Percentiles rank a stretch among this genome's conserved stretches.
Conservation (phyloP, 2,329 filamentous ascomycete species). For the Piedraia hortae region DNA sequence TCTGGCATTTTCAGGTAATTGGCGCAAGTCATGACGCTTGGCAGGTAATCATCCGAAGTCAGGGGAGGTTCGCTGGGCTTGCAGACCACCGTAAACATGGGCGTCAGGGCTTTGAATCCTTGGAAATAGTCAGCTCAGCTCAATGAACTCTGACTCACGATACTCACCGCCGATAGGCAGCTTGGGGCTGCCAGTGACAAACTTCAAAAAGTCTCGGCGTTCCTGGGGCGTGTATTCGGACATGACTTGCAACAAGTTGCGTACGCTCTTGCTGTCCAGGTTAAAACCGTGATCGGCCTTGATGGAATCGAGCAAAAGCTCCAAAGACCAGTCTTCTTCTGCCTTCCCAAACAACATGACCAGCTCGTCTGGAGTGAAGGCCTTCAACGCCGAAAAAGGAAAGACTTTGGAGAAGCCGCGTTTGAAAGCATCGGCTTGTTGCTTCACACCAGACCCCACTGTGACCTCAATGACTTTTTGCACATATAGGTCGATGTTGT, state of each 20-base stretch:
- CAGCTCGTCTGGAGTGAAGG: slow-evolving; percentile 84
- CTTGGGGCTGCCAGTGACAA: slow-evolving; percentile 92
- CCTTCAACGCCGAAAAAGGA: slow-evolving; percentile 69
- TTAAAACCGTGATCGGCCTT: slow-evolving; percentile 98
- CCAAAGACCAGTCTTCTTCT: slow-evolving; percentile 90
- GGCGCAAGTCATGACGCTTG: slow-evolving; percentile 98
- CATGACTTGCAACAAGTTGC: slow-evolving; percentile 82
- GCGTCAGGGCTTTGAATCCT: slow-evolving; percentile 92
- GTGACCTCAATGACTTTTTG: slow-evolving; percentile 81
- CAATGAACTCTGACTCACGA: neutral
- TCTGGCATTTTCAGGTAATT: slow-evolving; percentile 97
- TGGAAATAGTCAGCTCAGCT: slow-evolving; percentile 4
- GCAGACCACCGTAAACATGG: slow-evolving; percentile 97
- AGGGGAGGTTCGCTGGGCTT: slow-evolving; percentile 92
- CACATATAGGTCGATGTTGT: slow-evolving; percentile 74
- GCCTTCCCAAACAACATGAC: slow-evolving; percentile 81
- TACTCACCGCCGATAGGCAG: slow-evolving; percentile 81
- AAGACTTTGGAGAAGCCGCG: slow-evolving; percentile 86
- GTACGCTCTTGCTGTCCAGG: slow-evolving; percentile 89
- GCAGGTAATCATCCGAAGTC: slow-evolving; percentile 88
- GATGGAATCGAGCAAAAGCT: slow-evolving; percentile 92
- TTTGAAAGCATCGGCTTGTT: slow-evolving; percentile 76
- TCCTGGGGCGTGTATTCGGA: slow-evolving; percentile 50
- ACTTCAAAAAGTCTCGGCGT: slow-evolving; percentile 83
- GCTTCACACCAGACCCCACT: slow-evolving; percentile 60